Evolutionary conservation across 192 early-diverging fungal species (phyloP).

Genomic region (Gonapodya sp.): DNA sequence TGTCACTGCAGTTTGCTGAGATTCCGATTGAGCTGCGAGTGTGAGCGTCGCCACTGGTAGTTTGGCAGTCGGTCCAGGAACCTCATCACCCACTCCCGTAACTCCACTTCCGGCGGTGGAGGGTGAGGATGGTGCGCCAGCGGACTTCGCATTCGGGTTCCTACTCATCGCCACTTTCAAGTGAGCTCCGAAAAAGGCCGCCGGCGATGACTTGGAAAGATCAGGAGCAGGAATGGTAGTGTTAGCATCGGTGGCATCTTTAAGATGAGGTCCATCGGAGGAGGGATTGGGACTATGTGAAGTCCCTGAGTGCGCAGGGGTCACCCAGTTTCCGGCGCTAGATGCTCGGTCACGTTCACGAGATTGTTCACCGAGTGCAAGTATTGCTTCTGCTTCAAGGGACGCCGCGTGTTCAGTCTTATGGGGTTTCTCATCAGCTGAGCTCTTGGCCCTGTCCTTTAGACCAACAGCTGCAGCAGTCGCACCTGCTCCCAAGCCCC

Average conservation of each 20-base stretch:
- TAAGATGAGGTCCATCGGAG: not conserved
- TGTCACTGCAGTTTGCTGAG: not conserved
- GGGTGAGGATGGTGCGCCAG: not conserved
- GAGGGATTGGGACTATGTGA: not conserved
- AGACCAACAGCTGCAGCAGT: not conserved
- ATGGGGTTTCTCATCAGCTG: too few species aligned
- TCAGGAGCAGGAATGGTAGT: not conserved
- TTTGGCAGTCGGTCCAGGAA: too few species aligned
- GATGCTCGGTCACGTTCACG: not conserved
- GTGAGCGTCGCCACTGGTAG: too few species aligned
- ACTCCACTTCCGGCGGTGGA: not conserved
- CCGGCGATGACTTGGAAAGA: not conserved
- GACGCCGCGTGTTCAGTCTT: not conserved
- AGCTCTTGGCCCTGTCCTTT: not conserved
- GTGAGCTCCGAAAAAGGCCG: not conserved
- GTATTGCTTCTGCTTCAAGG: not conserved
- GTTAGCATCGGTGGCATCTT: not conserved
- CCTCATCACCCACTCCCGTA: too few species aligned
- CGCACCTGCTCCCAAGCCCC: not conserved
- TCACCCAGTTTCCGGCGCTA: not conserved
- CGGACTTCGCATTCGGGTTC: not conserved
- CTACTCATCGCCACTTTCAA: too few species aligned
- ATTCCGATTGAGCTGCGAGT: not conserved
- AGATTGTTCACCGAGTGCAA: not conserved
- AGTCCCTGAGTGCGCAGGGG: not conserved